These are phyloP conservation scores for Saccharum hybrid DNA, from an alignment of 202 grass and related monocot genomes.

Conservation along the genomic window DNA sequence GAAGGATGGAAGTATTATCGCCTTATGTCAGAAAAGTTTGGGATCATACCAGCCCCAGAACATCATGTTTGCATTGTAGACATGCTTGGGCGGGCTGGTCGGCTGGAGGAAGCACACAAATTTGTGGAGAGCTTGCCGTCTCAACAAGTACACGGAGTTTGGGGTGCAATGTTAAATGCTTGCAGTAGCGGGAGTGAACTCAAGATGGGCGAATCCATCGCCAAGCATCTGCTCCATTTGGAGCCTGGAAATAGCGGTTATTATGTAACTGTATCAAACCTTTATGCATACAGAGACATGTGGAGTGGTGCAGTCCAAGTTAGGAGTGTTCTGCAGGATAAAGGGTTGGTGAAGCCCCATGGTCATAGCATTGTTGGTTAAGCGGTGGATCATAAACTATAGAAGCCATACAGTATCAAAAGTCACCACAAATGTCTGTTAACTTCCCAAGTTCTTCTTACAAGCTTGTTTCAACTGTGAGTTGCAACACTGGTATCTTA, in stretches of 20 bases:
- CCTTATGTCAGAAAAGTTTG: slow-evolving; percentile 70
- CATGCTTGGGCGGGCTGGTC: slow-evolving; percentile 75
- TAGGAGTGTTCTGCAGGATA: slow-evolving; percentile 56
- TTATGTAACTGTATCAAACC: slow-evolving; percentile 80
- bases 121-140: slow-evolving; percentile 60
- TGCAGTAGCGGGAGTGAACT: slow-evolving; percentile 58
- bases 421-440: background rate
- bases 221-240: slow-evolving; percentile 58
- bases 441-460: background rate
- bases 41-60: slow-evolving; percentile 56
- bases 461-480: background rate
- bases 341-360: slow-evolving; percentile 59
- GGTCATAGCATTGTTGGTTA: slow-evolving; percentile 59
- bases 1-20: slow-evolving; percentile 78
- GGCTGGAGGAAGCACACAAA: slow-evolving; percentile 56
- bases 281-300: slow-evolving; percentile 65
- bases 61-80: slow-evolving; percentile 81
- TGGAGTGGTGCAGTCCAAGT: slow-evolving; percentile 63
- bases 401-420: background rate
- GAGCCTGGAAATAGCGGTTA: slow-evolving; percentile 82
- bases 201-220: slow-evolving; percentile 55
- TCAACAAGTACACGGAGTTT: slow-evolving; percentile 60
- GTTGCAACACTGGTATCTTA: background rate
- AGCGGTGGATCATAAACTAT: slow-evolving; percentile 3
- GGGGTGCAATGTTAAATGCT: slow-evolving; percentile 73